Conservation (phyloP, 108 stramenopile species). For the Pinguiococcus pyrenoidosus region DNA sequence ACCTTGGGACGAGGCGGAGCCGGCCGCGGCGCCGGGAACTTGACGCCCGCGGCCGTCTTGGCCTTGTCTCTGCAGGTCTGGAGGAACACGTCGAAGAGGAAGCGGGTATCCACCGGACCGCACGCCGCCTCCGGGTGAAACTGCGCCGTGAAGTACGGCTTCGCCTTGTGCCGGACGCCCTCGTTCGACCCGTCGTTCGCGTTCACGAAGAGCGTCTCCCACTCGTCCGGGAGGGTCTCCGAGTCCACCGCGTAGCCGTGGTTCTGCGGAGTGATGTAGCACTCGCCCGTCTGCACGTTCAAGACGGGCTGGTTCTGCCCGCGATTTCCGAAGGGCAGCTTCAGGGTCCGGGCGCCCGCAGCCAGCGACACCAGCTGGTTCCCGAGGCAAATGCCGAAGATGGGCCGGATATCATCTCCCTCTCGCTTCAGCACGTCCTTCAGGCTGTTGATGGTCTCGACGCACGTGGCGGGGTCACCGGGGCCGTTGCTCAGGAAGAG, state of each 20-base stretch:
- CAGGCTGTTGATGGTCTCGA: slow-evolving; percentile 33
- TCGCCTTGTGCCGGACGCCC: slow-evolving; percentile 78
- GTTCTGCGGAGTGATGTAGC: slow-evolving; percentile 98
- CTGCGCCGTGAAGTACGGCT: slow-evolving; percentile 95
- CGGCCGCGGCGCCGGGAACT: slow-evolving; percentile 13
- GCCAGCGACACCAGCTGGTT: slow-evolving; percentile 91
- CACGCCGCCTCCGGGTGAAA: slow-evolving; percentile 91
- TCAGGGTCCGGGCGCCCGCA: slow-evolving; percentile 58
- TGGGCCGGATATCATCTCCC: slow-evolving; percentile 42
- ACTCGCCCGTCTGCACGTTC: slow-evolving; percentile 78
- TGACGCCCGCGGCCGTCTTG: too few species aligned
- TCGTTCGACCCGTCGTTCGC: slow-evolving; percentile 95
- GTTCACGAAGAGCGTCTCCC: slow-evolving; percentile 86
- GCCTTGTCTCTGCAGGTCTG: slow-evolving; percentile 14
- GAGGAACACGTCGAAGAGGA: slow-evolving; percentile 93
- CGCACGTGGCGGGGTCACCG: slow-evolving; percentile 85
- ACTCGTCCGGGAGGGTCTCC: slow-evolving; percentile 59
- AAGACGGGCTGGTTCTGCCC: slow-evolving; percentile 94
- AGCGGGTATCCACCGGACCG: slow-evolving; percentile 93
- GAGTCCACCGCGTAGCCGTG: slow-evolving; percentile 67
- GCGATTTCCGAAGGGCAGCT: slow-evolving; percentile 93
- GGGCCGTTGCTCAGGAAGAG: slow-evolving; percentile 93
- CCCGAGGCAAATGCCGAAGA: slow-evolving; percentile 96
- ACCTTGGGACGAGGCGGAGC: slow-evolving; percentile 27
- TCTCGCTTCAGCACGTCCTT: slow-evolving; percentile 6